These are phyloP conservation scores for Trichophyton simii DNA, from an alignment of 2,329 filamentous ascomycete species.

Conservation along the genomic window DNA sequence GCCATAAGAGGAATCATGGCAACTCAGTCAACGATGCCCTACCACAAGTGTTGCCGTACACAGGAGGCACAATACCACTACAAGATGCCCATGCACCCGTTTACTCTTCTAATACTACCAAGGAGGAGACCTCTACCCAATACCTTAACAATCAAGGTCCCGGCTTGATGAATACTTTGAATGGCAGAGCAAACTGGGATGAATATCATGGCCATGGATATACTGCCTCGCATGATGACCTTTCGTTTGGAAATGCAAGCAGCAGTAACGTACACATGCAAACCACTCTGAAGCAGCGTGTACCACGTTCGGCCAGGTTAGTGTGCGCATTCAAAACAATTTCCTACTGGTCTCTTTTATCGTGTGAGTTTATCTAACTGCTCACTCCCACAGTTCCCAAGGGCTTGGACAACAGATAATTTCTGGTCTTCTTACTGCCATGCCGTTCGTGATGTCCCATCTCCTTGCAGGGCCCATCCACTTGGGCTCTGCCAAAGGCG, in stretches of 20 bases:
- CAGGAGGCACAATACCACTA: neutral
- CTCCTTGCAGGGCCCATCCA: neutral
- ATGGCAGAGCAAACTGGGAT: neutral
- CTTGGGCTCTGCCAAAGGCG: neutral
- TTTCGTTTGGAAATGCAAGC: neutral
- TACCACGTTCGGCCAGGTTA: neutral
- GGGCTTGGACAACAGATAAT: neutral
- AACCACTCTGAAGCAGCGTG: neutral
- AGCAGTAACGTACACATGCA: neutral
- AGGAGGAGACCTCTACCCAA: neutral
- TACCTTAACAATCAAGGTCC: neutral
- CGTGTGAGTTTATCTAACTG: neutral
- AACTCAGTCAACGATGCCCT: neutral
- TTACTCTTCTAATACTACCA: neutral
- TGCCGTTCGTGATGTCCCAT: neutral
- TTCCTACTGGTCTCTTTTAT: too few relatives aligned
- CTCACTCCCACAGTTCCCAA: neutral
- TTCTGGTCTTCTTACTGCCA: neutral
- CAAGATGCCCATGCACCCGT: slow-evolving; percentile 3
- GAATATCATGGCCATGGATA: neutral
- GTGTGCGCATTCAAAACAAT: too few relatives aligned
- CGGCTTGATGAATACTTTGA: neutral
- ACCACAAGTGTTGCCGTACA: neutral
- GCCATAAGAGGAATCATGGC: slow-evolving; percentile 9
- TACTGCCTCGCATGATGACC: neutral